Conservation (phyloP, 1,284 basidiomycete species). For the Apiotrichum veenhuisii region DNA sequence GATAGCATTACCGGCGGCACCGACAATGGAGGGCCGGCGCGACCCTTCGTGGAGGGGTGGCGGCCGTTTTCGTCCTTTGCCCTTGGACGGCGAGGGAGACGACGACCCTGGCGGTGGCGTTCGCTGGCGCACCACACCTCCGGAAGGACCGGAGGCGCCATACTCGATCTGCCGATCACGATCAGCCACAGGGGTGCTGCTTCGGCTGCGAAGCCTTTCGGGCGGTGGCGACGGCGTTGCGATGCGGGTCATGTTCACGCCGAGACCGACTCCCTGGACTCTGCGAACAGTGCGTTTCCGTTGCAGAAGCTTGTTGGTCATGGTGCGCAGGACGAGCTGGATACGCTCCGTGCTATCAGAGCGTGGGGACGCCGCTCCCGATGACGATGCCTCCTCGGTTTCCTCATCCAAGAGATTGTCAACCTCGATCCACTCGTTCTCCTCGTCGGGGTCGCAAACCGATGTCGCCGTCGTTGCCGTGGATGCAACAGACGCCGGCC, state of each 20-base stretch:
- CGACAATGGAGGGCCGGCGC: not conserved
- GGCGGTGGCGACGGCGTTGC: slow-evolving; percentile 8
- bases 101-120: slow-evolving; percentile 1
- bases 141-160: not conserved
- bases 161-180: slow-evolving; percentile 2
- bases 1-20: not conserved
- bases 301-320: slow-evolving; percentile 51
- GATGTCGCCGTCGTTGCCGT: not conserved
- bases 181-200: slow-evolving; percentile 1
- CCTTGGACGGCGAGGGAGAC: not conserved
- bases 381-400: not conserved
- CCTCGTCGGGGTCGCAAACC: slow-evolving; percentile 15
- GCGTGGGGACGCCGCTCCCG: not conserved
- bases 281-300: slow-evolving; percentile 46
- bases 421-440: slow-evolving; percentile 49
- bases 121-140: not conserved
- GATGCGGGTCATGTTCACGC: not conserved
- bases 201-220: not conserved
- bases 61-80: slow-evolving; percentile 16
- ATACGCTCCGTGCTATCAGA: slow-evolving; percentile 38
- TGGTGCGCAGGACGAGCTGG: slow-evolving; percentile 51
- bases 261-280: slow-evolving; percentile 15
- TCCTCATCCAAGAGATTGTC: slow-evolving; percentile 27
- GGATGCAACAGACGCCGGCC: not conserved
- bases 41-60: not conserved